Evolutionary conservation across 2,329 filamentous ascomycete species (phyloP).

Genomic region (Akanthomyces lecanii): DNA sequence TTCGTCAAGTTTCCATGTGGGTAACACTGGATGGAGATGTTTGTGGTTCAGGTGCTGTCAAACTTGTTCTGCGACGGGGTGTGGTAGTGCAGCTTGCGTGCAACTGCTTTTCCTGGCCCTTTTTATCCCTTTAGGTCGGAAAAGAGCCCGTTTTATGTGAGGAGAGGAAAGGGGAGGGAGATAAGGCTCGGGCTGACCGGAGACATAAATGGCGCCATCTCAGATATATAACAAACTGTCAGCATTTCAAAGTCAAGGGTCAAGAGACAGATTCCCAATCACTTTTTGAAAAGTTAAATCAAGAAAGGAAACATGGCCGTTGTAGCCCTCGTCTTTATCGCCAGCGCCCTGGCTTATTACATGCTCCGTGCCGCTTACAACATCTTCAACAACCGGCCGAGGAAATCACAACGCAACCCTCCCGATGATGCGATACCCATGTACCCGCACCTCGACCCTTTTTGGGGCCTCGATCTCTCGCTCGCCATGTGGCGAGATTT

Average conservation of each 20-base stretch:
- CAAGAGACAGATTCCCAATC: too few species aligned
- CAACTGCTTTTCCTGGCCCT: neutral
- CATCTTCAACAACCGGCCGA: neutral
- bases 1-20: neutral
- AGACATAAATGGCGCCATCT: neutral
- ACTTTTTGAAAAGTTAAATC: too few species aligned
- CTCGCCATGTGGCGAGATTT: slow-evolving; percentile 14
- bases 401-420: neutral
- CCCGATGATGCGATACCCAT: neutral
- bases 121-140: neutral
- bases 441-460: slow-evolving; percentile 3
- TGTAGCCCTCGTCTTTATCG: slow-evolving; percentile 1
- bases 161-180: neutral
- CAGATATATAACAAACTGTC: too few species aligned
- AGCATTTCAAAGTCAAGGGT: too few species aligned
- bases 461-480: slow-evolving; percentile 13
- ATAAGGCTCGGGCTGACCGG: neutral
- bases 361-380: neutral
- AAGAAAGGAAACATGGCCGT: neutral
- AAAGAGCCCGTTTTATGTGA: neutral
- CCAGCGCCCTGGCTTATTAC: slow-evolving; percentile 1
- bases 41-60: neutral
- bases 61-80: neutral
- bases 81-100: neutral
- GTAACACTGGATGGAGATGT: neutral